Evolutionary conservation across 2,329 filamentous ascomycete species (phyloP).

Genomic region (Ceratocystis cubensis): DNA sequence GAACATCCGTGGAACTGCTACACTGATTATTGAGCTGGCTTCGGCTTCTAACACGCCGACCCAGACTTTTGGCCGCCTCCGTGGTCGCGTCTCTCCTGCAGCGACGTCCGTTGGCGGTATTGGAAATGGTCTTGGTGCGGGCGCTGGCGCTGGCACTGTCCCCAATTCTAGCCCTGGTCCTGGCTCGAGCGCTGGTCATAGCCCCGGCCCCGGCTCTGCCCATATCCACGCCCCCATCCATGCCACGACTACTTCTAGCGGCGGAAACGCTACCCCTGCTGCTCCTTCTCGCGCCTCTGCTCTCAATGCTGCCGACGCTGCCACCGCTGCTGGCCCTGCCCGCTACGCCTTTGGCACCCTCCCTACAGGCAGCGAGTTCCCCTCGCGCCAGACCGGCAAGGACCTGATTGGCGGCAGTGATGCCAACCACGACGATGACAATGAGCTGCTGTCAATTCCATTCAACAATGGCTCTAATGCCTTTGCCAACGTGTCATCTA

Average conservation of each 20-base stretch:
- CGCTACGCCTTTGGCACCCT: conserved; percentile 16
- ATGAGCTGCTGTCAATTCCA: conserved; percentile 57
- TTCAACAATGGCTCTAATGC: conserved; percentile 4
- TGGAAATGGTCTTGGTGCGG: too few species aligned
- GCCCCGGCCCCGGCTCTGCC: neutral
- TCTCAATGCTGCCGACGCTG: neutral
- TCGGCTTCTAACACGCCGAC: conserved; percentile 18
- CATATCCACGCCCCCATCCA: neutral
- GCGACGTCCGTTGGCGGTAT: too few species aligned
- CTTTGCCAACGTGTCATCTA: conserved; percentile 24
- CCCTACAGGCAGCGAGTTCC: conserved; percentile 35
- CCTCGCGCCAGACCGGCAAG: conserved; percentile 49
- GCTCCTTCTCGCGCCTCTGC: neutral
- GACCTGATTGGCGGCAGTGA: conserved; percentile 54
- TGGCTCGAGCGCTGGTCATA: neutral
- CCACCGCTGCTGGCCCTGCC: neutral
- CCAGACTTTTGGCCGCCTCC: conserved; percentile 14
- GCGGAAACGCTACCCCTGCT: neutral
- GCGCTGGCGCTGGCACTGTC: neutral
- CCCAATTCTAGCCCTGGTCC: neutral
- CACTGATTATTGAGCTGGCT: conserved; percentile 15
- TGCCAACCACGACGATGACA: conserved; percentile 58
- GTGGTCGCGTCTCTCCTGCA: conserved; percentile 15
- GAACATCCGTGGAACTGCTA: conserved; percentile 18
- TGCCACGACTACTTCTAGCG: neutral